Base-by-base conservation (phyloP, 257 asterid genomes). In the Fraxinus excelsior region DNA sequence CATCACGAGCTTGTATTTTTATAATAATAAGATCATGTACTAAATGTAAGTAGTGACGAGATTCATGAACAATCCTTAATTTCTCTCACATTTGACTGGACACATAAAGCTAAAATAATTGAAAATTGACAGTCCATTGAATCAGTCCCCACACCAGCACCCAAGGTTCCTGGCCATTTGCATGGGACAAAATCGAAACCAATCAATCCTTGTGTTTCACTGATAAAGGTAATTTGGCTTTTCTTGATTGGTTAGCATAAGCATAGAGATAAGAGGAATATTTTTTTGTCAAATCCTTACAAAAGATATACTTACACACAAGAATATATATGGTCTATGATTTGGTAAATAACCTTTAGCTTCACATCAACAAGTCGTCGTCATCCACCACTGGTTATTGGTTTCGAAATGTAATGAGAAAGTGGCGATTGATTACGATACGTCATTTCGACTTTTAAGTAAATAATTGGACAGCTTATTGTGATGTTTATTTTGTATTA, bases 201-300 rank as follows among this genome's bases (percentile, higher is more conserved):
- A 73, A 32, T 53, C 51, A 51, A 32, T 31, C 44, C 32, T 18
- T 53, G 32, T 32, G 29, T 51, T 46, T 70, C 67, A 74, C 80
- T 66, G 5, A 23, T n/a, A 19, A 56, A 56, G 26, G 65, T 21
- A n/a, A 5, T 38, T 53, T 53, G 64, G 64, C 64, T 53, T n/a
- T 53, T 28, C 26, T 53, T 18, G 0, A 53, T 19, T 19, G 64
- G 12, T 4, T 19, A 49, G 18, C 60, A 18, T 49, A 1, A 18
- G 4, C 23, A 4, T 53, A n/a, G n/a, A n/a, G n/a, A n/a, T n/a
- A n/a, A 19, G 9, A 5, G 23, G 64, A 53, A 53, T 53, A 53
- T 18, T 53, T 56, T 53, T 56, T 56, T 8, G 44, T n/a, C 65
- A n/a, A 56, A 56, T 56, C n/a, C 65, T n/a, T 56, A n/a, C 21